Conservation (phyloP, 2,329 filamentous ascomycete species). For the Fusarium hostae region DNA sequence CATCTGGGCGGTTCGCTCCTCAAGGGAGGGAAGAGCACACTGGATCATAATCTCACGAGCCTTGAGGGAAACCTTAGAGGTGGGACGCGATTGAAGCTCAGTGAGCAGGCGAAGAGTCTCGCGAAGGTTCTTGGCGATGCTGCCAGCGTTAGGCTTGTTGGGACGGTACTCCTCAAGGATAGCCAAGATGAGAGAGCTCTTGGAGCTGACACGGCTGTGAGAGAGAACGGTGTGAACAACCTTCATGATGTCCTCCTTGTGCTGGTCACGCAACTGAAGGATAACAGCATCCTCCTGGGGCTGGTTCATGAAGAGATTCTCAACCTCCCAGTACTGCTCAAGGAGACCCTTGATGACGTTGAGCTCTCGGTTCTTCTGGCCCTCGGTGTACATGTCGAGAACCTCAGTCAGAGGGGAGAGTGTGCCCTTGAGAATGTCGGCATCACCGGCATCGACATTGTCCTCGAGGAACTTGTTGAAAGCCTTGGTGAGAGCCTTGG, state of each 20-base stretch:
- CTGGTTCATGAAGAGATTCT: constrained; percentile 87
- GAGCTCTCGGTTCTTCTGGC: constrained; percentile 91
- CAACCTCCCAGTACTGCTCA: constrained; percentile 82
- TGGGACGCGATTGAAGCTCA: constrained; percentile 79
- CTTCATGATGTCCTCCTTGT: constrained; percentile 89
- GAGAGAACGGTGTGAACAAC: constrained; percentile 92
- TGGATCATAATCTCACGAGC: constrained; percentile 97
- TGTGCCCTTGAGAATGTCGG: constrained; percentile 75
- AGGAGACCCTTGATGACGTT: constrained; percentile 82
- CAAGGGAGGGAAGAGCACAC: constrained; percentile 92
- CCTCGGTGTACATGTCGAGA: constrained; percentile 83
- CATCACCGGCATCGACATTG: constrained; percentile 78
- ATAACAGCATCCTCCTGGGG: constrained; percentile 95
- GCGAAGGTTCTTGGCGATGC: constrained; percentile 88
- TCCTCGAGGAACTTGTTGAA: constrained; percentile 91
- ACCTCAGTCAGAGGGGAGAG: constrained; percentile 82
- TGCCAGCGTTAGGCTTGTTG: constrained; percentile 90
- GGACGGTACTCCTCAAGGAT: constrained; percentile 95
- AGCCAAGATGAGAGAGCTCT: constrained; percentile 92
- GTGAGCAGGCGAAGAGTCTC: constrained; percentile 85
- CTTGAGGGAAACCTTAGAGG: constrained; percentile 96
- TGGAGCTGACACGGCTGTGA: constrained; percentile 89
- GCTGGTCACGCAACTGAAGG: constrained; percentile 91
- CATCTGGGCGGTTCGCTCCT: constrained; percentile 96
- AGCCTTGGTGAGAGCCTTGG: constrained; percentile 85